phyloP scores from a whole-genome alignment of 768 basidiomycete species.

The Rhizopogon vesiculosus region DNA sequence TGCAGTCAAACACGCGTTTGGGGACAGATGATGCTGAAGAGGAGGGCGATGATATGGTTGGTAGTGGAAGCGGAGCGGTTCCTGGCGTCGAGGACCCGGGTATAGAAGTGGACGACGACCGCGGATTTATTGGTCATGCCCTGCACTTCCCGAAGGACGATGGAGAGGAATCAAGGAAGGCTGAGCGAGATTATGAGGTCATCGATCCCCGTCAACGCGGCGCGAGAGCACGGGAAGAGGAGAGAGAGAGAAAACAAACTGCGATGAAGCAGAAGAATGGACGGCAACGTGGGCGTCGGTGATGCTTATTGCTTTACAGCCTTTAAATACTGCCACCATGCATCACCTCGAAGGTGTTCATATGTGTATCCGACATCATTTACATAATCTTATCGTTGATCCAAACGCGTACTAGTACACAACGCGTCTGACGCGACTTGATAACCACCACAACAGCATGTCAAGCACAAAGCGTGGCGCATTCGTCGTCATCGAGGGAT shows the following conservation, averaged over 20 bases:
- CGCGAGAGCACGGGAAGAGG: conserved; percentile 75
- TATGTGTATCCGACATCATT: neutral
- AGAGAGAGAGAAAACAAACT: conserved; percentile 53
- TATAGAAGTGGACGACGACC: conserved; percentile 76
- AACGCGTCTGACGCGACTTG: neutral
- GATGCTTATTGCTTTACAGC: neutral
- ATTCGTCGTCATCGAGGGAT: conserved; percentile 92
- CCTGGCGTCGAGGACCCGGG: conserved; percentile 38
- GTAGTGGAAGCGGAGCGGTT: conserved; percentile 8
- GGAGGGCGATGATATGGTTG: conserved; percentile 12
- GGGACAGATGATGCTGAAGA: conserved; percentile 20
- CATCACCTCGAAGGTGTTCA: no score
- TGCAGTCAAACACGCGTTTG: conserved; percentile 41
- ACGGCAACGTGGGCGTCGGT: conserved; percentile 16
- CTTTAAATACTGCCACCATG: no score
- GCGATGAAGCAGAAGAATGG: conserved; percentile 21
- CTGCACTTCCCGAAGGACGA: conserved; percentile 78
- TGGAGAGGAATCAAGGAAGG: conserved; percentile 68
- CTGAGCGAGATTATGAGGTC: conserved; percentile 83
- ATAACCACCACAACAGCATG: neutral
- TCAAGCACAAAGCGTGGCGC: conserved; percentile 44
- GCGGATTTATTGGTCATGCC: conserved; percentile 67
- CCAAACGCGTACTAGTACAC: neutral
- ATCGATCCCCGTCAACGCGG: conserved; percentile 77
- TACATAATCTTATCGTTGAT: neutral